Percentiles rank a stretch among this genome's conserved stretches.
Conservation (phyloP, 1,284 basidiomycete genomes). For the Malassezia brasiliensis region DNA sequence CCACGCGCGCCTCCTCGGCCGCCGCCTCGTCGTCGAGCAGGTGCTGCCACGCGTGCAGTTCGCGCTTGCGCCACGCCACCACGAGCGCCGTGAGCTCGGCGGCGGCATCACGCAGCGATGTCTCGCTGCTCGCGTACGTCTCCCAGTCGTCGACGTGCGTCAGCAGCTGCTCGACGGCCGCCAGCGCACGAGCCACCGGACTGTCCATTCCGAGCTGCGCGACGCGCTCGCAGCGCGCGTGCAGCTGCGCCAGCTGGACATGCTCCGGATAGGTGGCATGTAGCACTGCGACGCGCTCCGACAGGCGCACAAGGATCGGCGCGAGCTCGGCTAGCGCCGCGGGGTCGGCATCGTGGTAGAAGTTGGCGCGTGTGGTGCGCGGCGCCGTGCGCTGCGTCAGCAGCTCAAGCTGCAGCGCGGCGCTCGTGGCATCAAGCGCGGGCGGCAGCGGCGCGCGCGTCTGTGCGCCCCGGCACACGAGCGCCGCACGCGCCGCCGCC, state of each 20-base stretch:
- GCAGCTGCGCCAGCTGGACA: conserved; percentile 81
- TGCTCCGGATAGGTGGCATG: conserved; percentile 88
- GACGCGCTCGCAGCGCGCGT: conserved; percentile 64
- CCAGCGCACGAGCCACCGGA: conserved; percentile 72
- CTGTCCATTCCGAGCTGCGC: conserved; percentile 60
- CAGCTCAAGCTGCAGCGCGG: conserved; percentile 27
- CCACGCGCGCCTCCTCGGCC: conserved; percentile 50
- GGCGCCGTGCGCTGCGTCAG: conserved; percentile 4
- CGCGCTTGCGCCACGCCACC: conserved; percentile 80
- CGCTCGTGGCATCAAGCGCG: conserved; percentile 25
- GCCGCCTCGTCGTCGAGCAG: conserved; percentile 57
- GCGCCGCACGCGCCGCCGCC: background rate
- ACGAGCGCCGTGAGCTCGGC: conserved; percentile 64
- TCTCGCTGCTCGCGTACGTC: conserved; percentile 77
- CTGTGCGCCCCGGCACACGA: background rate
- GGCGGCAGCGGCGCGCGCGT: background rate
- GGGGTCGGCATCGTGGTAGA: conserved; percentile 37
- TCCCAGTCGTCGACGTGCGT: conserved; percentile 93
- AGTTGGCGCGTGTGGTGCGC: conserved; percentile 24
- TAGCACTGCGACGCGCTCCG: conserved; percentile 49
- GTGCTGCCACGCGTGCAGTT: conserved; percentile 75
- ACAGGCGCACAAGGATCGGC: conserved; percentile 27
- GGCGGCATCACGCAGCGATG: conserved; percentile 64
- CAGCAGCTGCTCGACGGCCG: conserved; percentile 75
- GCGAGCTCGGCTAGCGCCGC: conserved; percentile 27